Evolutionary conservation across 164 flowering plant genomes (phyloP).

Genomic region (Magnolia sinica): DNA sequence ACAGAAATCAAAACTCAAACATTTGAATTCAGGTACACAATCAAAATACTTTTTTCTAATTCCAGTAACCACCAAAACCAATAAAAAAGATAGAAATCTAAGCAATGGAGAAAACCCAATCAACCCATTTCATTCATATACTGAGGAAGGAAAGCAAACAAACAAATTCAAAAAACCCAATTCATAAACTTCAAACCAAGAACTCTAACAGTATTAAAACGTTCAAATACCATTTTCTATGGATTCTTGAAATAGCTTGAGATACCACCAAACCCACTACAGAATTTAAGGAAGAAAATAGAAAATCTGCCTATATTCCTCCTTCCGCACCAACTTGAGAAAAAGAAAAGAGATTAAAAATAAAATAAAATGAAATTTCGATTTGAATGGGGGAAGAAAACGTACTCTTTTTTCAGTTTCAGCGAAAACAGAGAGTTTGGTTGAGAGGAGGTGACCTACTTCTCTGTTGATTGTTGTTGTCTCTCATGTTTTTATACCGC

Average conservation of each 20-base stretch:
- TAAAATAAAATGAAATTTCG: not conserved
- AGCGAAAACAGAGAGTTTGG: not conserved
- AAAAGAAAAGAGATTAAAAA: not conserved
- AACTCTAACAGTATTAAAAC: not conserved
- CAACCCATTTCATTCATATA: too few species aligned
- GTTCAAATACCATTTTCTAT: too few species aligned
- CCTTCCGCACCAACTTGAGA: too few species aligned
- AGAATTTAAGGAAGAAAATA: not conserved
- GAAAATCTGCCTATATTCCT: too few species aligned
- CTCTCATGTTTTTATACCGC: too few species aligned
- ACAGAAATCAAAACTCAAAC: too few species aligned
- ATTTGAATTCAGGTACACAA: too few species aligned
- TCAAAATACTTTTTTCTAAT: too few species aligned
- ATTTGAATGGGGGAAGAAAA: not conserved
- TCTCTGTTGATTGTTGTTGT: not conserved
- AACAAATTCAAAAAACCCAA: conserved; percentile 1
- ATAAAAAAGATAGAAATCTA: too few species aligned
- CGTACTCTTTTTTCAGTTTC: not conserved
- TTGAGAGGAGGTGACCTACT: not conserved
- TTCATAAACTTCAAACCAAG: not conserved
- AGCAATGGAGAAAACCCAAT: too few species aligned
- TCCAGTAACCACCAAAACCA: too few species aligned
- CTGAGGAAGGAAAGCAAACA: too few species aligned
- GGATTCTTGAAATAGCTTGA: not conserved
- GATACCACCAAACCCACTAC: not conserved